Conservation (phyloP, 2,329 filamentous ascomycete species). For the Pseudogymnoascus sp. region DNA sequence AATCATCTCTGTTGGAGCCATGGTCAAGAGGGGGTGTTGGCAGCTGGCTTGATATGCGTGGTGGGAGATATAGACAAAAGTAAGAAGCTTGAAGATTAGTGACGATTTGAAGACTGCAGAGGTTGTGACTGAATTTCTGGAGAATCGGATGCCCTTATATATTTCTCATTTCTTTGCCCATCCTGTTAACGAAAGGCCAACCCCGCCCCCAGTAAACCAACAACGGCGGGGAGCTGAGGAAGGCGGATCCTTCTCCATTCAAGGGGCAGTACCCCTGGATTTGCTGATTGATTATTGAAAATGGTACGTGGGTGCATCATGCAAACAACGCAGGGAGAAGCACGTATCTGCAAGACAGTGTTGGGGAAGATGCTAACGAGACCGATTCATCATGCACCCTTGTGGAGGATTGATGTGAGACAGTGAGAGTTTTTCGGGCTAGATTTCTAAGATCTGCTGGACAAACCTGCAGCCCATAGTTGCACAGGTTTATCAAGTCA, state of each 20-base stretch:
- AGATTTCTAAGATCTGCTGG: no score
- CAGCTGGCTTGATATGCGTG: constrained; percentile 6
- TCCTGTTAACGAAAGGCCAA: background rate
- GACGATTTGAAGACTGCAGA: constrained; percentile 10
- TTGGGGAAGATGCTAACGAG: background rate
- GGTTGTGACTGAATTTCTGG: constrained; percentile 6
- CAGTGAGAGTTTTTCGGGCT: no score
- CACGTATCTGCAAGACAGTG: constrained; percentile 8
- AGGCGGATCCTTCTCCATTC: background rate
- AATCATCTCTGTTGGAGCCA: constrained; percentile 17
- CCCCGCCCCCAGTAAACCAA: background rate
- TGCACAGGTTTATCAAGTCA: no score
- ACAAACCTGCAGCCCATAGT: no score
- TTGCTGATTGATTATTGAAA: background rate
- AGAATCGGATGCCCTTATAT: constrained; percentile 9
- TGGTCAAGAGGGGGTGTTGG: constrained; percentile 11
- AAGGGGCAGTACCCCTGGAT: no score
- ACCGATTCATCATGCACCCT: no score
- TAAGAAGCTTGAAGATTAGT: constrained; percentile 6
- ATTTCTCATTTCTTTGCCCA: background rate
- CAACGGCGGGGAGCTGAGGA: background rate
- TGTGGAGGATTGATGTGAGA: no score
- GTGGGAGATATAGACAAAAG: constrained; percentile 7
- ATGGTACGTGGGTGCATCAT: constrained; percentile 12
- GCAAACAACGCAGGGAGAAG: constrained; percentile 9